Evolutionary conservation across 208 protist species (phyloP), one percentile per base, ranked within the genome.

Genomic region (Herpetomonas tarakana): DNA sequence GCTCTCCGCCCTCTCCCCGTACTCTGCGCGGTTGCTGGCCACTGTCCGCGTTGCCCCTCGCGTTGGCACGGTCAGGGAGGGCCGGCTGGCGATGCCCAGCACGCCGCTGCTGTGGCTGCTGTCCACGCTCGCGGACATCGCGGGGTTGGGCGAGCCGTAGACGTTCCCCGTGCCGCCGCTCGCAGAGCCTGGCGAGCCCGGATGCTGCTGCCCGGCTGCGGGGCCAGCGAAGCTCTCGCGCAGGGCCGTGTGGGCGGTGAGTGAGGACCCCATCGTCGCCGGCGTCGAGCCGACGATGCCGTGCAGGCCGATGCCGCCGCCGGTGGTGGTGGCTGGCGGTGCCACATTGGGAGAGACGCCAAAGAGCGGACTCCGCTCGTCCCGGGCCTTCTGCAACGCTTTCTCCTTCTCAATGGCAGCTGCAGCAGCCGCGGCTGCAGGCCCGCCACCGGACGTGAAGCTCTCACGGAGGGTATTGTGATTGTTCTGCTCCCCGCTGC

Each of bases 381-480:
- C 35, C 9, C 35, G 35, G 9, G 6, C 14, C 9, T 6, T 41
- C 6, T 14, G 35, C 35, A 18, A 6, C 9, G 35, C 35, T 14
- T 6, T 14, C 35, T 41, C 35, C 35, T 14, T 41, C 35, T 41
- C 35, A 6, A 41, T 41, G 35, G 46, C 46, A 9, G 46, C 46
- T 52, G 46, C 46, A 19, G n/a, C 46, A 27, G 46, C 46, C 46
- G 12, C 46, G 7, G 46, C 46, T 7, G 46, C 46, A 52, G 35
- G 9, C 9, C 9, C 14, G 35, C 35, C 14, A 14, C 35, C 9
- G 35, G 9, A 6, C 35, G 35, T 41, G 35, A 41, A 41, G 14
- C 35, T 41, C 35, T 41, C 35, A 6, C 35, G 35, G 9, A 41
- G 35, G 35, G n/a, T n/a, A n/a, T n/a, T n/a, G n/a, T n/a, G n/a